Conservation (phyloP, 2,329 filamentous ascomycete genomes). For the Phoma sp. region DNA sequence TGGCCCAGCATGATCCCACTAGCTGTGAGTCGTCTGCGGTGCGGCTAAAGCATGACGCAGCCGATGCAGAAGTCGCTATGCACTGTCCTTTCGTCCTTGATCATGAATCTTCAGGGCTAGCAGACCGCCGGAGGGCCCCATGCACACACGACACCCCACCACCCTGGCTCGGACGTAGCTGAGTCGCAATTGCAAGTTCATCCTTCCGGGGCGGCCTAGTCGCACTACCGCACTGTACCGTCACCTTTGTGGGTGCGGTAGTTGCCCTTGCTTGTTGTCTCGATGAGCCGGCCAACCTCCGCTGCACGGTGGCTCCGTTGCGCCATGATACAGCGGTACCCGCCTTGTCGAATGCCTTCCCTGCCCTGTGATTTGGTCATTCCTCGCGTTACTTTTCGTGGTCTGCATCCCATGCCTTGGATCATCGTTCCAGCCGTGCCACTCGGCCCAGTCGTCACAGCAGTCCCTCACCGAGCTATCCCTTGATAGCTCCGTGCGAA, state of each 20-base stretch:
- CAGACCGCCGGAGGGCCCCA: constrained; percentile 43
- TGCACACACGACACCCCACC: constrained; percentile 41
- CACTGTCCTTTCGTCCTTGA: constrained; percentile 35
- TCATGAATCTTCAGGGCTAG: constrained; percentile 32
- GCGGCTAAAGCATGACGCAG: constrained; percentile 44
- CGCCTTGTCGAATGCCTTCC: constrained; percentile 37
- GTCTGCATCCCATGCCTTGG: constrained; percentile 40
- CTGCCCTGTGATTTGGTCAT: constrained; percentile 44
- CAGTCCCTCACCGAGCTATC: constrained; percentile 44
- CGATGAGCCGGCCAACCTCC: constrained; percentile 37
- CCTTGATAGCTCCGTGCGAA: constrained; percentile 38
- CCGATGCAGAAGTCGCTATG: constrained; percentile 30
- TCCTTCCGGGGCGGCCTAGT: constrained; percentile 33
- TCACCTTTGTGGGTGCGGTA: constrained; percentile 33
- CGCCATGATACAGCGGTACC: constrained; percentile 50
- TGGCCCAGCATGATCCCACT: constrained; percentile 29
- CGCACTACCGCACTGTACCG: constrained; percentile 39
- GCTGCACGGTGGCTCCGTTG: constrained; percentile 49
- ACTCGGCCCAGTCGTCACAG: constrained; percentile 44
- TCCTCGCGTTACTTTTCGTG: constrained; percentile 43
- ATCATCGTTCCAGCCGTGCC: constrained; percentile 49
- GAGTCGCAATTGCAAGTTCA: constrained; percentile 40
- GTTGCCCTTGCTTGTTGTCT: constrained; percentile 34
- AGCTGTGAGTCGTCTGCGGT: constrained; percentile 29
- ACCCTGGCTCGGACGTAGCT: constrained; percentile 38